Evolutionary conservation across 75 land plant species (phyloP).

Genomic region (Adiantum capillusveneris): DNA sequence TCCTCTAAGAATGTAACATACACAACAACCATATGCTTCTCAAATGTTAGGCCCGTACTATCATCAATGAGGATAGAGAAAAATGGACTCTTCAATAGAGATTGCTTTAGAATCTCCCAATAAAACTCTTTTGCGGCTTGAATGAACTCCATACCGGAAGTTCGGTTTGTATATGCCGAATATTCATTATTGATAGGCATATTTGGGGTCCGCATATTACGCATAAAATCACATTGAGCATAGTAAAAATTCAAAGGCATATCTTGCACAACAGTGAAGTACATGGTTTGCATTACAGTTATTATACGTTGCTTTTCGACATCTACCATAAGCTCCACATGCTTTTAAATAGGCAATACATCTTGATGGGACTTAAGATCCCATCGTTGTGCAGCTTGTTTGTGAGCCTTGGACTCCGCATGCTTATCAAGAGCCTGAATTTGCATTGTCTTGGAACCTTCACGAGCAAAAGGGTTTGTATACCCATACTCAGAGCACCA

Average conservation of each 20-base stretch:
- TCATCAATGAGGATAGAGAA: not conserved
- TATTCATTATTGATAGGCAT: not conserved
- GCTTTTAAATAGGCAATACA: not conserved
- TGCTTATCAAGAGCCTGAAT: not conserved
- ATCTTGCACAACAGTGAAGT: not conserved
- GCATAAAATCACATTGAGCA: too few species aligned
- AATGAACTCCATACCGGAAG: not conserved
- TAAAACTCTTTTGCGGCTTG: not conserved
- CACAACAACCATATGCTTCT: not conserved
- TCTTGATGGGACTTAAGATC: not conserved
- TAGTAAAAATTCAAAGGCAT: not conserved
- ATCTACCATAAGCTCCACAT: not conserved
- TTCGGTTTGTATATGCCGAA: not conserved
- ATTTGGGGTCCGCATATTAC: not conserved
- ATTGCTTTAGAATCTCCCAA: not conserved
- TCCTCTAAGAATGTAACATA: not conserved
- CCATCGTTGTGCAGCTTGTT: not conserved
- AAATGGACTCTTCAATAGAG: not conserved
- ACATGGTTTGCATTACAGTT: not conserved
- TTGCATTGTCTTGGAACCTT: not conserved
- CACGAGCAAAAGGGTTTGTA: not conserved
- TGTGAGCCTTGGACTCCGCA: not conserved
- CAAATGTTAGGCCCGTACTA: not conserved
- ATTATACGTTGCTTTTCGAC: not conserved
- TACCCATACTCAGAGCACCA: not conserved